These are phyloP conservation scores for Rhizopogon vesiculosus DNA, from an alignment of 768 basidiomycete species.

Conservation along the genomic window DNA sequence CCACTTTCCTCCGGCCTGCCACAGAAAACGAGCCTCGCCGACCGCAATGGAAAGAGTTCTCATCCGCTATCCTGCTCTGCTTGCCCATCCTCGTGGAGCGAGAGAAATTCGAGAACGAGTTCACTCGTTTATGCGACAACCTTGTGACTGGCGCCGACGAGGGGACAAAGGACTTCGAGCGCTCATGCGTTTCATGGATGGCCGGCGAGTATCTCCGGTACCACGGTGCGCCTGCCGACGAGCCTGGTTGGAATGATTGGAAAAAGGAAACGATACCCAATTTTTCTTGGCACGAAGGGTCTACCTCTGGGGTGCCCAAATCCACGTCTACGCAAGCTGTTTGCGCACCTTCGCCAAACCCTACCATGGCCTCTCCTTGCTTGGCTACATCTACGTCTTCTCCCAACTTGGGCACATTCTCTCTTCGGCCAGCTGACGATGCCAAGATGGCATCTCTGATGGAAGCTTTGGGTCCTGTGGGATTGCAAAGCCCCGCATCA, in stretches of 20 bases:
- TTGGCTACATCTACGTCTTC: neutral
- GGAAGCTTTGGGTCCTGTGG: constrained; percentile 35
- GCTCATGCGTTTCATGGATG: constrained; percentile 56
- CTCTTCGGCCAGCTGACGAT: constrained; percentile 45
- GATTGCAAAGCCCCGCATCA: constrained; percentile 8
- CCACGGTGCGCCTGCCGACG: constrained; percentile 50
- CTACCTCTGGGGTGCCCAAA: constrained; percentile 30
- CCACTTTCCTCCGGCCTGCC: constrained; percentile 43
- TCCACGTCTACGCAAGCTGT: constrained; percentile 52
- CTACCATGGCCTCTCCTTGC: constrained; percentile 24
- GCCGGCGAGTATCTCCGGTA: constrained; percentile 59
- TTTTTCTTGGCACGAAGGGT: constrained; percentile 20
- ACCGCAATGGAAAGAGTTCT: constrained; percentile 55
- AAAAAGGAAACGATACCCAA: constrained; percentile 46
- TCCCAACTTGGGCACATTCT: constrained; percentile 12
- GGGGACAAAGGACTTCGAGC: constrained; percentile 31
- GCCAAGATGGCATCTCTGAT: constrained; percentile 38
- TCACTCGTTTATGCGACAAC: constrained; percentile 60
- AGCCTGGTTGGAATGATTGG: constrained; percentile 54
- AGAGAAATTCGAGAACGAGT: constrained; percentile 63
- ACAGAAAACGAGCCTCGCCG: constrained; percentile 12
- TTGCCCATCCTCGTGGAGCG: constrained; percentile 54
- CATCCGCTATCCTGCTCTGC: constrained; percentile 54
- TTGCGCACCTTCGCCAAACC: constrained; percentile 44
- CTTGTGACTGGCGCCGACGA: constrained; percentile 54